A percentile compares a stretch with the other conserved stretches of the same genome.
These are phyloP conservation scores for Xerophyta viscosa DNA, from an alignment of 106 monocot genomes.

Conservation along the genomic window DNA sequence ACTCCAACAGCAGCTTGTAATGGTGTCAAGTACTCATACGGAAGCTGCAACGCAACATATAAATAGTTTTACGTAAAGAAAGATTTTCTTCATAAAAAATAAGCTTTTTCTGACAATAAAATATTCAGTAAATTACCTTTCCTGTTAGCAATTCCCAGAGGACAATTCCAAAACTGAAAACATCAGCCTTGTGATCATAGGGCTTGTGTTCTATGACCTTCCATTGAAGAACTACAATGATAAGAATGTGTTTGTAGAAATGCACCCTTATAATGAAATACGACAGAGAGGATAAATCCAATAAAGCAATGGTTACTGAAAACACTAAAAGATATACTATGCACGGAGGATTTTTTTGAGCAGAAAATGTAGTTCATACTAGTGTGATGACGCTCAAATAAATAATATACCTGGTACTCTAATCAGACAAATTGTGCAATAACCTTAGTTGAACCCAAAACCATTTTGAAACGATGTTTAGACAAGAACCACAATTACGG, in stretches of 20 bases:
- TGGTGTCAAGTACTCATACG: conserved; percentile 85
- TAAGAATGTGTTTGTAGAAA: background rate
- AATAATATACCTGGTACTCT: too few relatives aligned
- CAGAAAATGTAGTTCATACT: too few relatives aligned
- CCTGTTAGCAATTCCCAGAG: conserved; percentile 86
- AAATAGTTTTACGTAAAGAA: background rate
- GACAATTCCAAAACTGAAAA: conserved; percentile 83
- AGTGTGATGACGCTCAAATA: too few relatives aligned
- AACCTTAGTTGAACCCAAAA: too few relatives aligned
- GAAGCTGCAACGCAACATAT: conserved; percentile 42
- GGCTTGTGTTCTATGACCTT: conserved; percentile 95
- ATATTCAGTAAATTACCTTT: conserved; percentile 41
- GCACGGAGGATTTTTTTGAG: too few relatives aligned
- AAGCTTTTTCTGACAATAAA: background rate
- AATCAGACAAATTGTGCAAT: too few relatives aligned
- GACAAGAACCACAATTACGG: too few relatives aligned
- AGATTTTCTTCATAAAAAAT: too few relatives aligned
- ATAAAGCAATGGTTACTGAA: background rate
- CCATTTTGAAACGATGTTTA: too few relatives aligned
- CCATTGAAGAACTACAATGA: conserved; percentile 10
- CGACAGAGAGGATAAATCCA: background rate
- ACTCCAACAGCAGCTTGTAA: conserved; percentile 92
- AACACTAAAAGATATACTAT: too few relatives aligned
- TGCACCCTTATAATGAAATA: background rate
- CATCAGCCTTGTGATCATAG: conserved; percentile 98